These are phyloP conservation scores for Chytriomyces sp. DNA, from an alignment of 192 early-diverging fungal species.

Conservation along the genomic window DNA sequence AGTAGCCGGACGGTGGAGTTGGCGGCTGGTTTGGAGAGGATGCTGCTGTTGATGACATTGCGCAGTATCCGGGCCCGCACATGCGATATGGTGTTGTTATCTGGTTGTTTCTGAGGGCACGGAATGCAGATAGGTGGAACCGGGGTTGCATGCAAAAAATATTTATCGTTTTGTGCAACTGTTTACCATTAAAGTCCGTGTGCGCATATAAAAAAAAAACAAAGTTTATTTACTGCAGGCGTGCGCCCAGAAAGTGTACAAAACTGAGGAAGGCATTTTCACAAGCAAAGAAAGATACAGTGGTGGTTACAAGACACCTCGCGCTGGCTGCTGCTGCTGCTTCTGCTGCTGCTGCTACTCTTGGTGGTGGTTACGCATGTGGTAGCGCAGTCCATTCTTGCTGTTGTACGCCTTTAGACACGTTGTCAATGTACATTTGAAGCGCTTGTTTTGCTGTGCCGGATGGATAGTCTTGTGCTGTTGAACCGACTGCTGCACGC, in stretches of 20 bases:
- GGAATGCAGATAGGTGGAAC: no score
- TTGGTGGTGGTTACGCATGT: neutral
- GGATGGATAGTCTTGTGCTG: neutral
- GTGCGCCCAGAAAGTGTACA: no score
- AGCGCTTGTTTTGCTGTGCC: neutral
- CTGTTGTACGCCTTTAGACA: neutral
- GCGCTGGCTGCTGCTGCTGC: no score
- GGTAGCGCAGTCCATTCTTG: neutral
- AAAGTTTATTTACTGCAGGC: no score
- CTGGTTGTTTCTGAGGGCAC: no score
- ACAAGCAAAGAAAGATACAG: no score
- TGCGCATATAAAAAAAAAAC: neutral
- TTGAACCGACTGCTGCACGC: no score
- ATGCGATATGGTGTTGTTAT: neutral
- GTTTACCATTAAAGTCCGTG: neutral
- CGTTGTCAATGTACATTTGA: neutral
- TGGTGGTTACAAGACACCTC: no score
- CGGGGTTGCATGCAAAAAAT: neutral
- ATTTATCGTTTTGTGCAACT: neutral
- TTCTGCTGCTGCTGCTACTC: no score
- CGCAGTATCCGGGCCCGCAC: neutral
- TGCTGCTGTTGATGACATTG: neutral
- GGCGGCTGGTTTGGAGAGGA: slow-evolving; percentile 1
- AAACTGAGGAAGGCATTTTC: no score
- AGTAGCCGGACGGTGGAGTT: slow-evolving; percentile 18